Evolutionary conservation across 768 basidiomycete species (phyloP).

Genomic region (Boletus rubroflammeus): DNA sequence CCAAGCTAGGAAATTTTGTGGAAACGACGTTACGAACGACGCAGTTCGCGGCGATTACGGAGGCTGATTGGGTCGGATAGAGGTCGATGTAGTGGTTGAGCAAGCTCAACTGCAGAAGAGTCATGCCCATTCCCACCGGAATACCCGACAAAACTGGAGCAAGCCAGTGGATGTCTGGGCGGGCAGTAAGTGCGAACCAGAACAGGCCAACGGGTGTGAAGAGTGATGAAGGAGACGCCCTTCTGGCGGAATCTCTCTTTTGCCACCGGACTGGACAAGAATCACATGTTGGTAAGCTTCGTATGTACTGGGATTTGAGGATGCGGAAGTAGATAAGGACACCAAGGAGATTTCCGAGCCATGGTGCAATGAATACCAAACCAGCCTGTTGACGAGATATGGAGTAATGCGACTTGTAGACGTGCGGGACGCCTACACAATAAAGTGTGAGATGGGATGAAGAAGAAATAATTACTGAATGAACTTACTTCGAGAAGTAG

Average conservation of each 20-base stretch:
- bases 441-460: neutral
- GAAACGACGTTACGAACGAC: slow-evolving; percentile 13
- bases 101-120: slow-evolving; percentile 24
- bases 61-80: slow-evolving; percentile 23
- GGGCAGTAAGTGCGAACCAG: slow-evolving; percentile 25
- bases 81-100: slow-evolving; percentile 28
- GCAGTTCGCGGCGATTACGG: slow-evolving; percentile 24
- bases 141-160: slow-evolving; percentile 23
- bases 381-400: slow-evolving; percentile 21
- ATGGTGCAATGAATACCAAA: slow-evolving; percentile 23
- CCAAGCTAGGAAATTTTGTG: slow-evolving; percentile 20
- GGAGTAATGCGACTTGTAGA: slow-evolving; percentile 18
- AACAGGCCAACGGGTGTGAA: slow-evolving; percentile 25
- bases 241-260: slow-evolving; percentile 18
- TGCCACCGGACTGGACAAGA: slow-evolving; percentile 15
- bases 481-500: slow-evolving; percentile 22
- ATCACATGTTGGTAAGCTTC: slow-evolving; percentile 14
- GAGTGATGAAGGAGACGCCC: slow-evolving; percentile 20
- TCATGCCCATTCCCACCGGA: slow-evolving; percentile 27
- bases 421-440: slow-evolving; percentile 17
- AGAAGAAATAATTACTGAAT: neutral
- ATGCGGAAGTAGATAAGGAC: slow-evolving; percentile 20
- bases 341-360: slow-evolving; percentile 22
- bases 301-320: slow-evolving; percentile 24
- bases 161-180: slow-evolving; percentile 20